Conservation (phyloP, 176 grass and related monocot species). For the Carex littledalei region DNA sequence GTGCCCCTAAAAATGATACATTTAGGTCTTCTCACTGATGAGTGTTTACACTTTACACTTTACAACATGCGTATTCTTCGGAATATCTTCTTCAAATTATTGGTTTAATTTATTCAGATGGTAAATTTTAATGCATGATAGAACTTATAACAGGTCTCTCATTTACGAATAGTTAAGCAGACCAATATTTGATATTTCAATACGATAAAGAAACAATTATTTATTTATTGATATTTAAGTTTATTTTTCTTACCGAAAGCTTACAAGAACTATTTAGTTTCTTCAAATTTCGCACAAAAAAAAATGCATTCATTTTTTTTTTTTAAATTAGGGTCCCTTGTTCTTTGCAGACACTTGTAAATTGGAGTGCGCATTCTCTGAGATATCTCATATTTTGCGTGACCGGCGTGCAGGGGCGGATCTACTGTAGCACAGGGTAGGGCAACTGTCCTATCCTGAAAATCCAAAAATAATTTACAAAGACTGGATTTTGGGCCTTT, state of each 20-base stretch:
- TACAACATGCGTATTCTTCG: constrained; percentile 8
- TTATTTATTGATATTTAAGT: background rate
- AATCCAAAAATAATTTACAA: no score
- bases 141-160: background rate
- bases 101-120: background rate
- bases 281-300: background rate
- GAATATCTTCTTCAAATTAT: background rate
- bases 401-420: no score
- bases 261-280: background rate
- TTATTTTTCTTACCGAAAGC: background rate
- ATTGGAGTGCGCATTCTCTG: background rate
- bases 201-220: background rate
- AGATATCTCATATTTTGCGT: no score
- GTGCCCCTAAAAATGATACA: constrained; percentile 2
- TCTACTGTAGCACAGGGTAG: no score
- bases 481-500: no score
- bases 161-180: background rate
- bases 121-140: background rate
- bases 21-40: background rate
- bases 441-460: no score
- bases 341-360: background rate
- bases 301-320: background rate
- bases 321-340: background rate
- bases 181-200: background rate
- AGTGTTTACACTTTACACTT: constrained; percentile 12